Conservation (phyloP, 164 flowering plant species). For the Stephania yunnanensis region DNA sequence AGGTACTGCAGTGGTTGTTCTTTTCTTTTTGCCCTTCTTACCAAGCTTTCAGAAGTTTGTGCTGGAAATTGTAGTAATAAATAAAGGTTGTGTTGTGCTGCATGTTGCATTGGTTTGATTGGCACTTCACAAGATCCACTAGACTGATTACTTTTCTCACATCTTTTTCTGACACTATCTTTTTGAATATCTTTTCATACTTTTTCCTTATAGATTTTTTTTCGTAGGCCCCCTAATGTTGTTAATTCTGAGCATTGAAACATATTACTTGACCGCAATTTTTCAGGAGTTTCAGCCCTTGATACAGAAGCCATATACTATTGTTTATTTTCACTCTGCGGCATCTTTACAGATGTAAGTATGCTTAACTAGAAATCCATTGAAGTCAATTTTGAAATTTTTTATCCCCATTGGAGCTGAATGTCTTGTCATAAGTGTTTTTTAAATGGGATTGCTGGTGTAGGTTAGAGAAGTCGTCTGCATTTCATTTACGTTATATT, state of each 20-base stretch:
- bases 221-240: neutral
- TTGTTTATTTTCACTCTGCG: conserved; percentile 95
- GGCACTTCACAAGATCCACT: neutral
- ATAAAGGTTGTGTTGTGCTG: neutral
- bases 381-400: neutral
- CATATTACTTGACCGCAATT: conserved; percentile 8
- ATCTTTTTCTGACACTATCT: neutral
- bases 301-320: conserved; percentile 91
- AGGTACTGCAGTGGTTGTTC: conserved; percentile 39
- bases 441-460: neutral
- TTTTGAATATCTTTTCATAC: neutral
- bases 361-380: conserved; percentile 1
- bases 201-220: neutral
- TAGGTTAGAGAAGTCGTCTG: neutral
- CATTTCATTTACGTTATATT: neutral
- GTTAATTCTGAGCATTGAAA: conserved; percentile 3
- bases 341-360: conserved; percentile 92
- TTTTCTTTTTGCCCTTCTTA: neutral
- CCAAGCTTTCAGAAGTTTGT: neutral
- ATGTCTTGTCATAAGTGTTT: neutral
- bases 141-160: neutral
- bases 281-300: conserved; percentile 96
- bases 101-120: neutral
- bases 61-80: neutral
- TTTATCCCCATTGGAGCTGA: too few species aligned